phyloP scores from a whole-genome alignment of 1,284 basidiomycete species.

The Sphaerobolus stellatus region DNA sequence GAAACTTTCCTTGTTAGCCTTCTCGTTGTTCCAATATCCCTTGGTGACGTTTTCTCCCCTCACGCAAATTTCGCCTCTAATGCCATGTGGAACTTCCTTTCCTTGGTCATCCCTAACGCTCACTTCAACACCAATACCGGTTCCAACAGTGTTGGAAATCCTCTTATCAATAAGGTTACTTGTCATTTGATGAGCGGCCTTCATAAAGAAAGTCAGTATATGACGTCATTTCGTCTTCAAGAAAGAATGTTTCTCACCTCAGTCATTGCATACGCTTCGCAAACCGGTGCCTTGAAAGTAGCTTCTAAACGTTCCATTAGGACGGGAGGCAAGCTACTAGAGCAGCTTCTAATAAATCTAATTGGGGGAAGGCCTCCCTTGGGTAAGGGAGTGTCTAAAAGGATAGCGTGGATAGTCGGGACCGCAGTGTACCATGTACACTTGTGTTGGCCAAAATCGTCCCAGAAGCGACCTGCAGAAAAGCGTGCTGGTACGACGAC shows the following conservation, averaged over 20 bases:
- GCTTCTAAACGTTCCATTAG: constrained; percentile 41
- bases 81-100: constrained; percentile 32
- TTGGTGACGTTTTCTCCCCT: constrained; percentile 44
- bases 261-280: constrained; percentile 44
- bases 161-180: constrained; percentile 11
- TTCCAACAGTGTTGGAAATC: constrained; percentile 33
- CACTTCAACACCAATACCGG: constrained; percentile 43
- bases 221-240: no score
- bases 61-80: constrained; percentile 43
- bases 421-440: constrained; percentile 53
- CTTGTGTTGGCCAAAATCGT: constrained; percentile 44
- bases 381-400: constrained; percentile 38
- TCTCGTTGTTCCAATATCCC: constrained; percentile 43
- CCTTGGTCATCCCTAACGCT: constrained; percentile 36
- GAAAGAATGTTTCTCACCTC: constrained; percentile 17
- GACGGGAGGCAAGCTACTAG: constrained; percentile 40
- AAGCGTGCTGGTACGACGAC: constrained; percentile 61
- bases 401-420: constrained; percentile 48
- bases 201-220: neutral
- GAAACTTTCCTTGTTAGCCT: constrained; percentile 33
- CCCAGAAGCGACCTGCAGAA: constrained; percentile 61
- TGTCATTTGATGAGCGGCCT: constrained; percentile 45
- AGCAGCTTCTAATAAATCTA: constrained; percentile 47
- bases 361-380: constrained; percentile 35
- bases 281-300: constrained; percentile 43